Evolutionary conservation across 176 grass and related monocot species (phyloP).

Genomic region (Saccharum officinarum): DNA sequence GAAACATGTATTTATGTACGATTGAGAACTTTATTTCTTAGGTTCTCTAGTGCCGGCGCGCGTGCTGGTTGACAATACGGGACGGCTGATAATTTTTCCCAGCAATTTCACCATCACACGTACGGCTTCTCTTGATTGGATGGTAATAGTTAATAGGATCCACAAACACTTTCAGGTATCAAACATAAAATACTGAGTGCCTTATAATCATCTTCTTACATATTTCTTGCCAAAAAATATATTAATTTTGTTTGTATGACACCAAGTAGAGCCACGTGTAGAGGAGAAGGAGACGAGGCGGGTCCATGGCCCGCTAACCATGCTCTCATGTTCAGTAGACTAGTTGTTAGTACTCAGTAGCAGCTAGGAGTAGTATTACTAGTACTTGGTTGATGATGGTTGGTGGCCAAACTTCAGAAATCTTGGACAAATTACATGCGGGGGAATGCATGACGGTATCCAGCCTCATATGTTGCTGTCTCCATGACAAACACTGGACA

Average conservation of each 20-base stretch:
- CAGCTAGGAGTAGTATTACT: not conserved
- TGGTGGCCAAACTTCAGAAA: conserved; percentile 28
- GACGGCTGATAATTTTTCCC: not conserved
- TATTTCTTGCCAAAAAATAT: not conserved
- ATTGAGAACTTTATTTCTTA: not conserved
- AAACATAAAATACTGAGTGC: not conserved
- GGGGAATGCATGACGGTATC: not conserved
- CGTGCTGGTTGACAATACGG: conserved; percentile 18
- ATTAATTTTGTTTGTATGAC: too few species aligned
- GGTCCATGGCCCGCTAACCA: not conserved
- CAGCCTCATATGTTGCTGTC: too few species aligned
- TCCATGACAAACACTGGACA: too few species aligned
- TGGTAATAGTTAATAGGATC: not conserved
- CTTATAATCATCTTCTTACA: not conserved
- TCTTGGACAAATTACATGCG: not conserved
- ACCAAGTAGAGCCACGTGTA: not conserved
- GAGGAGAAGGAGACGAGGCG: not conserved
- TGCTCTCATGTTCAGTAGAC: not conserved
- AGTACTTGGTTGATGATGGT: conserved; percentile 6
- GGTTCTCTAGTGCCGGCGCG: conserved; percentile 36
- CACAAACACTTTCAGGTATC: not conserved
- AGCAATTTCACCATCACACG: conserved; percentile 43
- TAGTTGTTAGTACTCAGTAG: not conserved
- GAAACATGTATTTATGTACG: conserved; percentile 25
- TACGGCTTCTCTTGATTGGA: conserved; percentile 34